Evolutionary conservation across 306 rosid genomes (phyloP), one percentile per base, ranked within the genome.

Genomic region (Trifolium pratense): DNA sequence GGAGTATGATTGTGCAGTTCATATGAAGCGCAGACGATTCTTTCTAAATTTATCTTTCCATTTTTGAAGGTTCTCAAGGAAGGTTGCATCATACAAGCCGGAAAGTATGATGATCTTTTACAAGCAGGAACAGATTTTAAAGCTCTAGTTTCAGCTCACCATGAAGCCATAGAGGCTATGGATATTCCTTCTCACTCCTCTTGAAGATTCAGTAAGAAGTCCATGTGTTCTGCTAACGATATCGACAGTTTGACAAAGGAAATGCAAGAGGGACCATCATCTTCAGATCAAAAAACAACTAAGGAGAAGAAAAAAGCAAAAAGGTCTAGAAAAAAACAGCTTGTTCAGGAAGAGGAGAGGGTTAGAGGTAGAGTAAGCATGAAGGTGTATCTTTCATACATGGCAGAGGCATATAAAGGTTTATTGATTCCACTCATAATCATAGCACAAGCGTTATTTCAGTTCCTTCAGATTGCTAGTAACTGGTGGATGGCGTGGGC

Each of bases 401-500:
- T 95, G 99, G 97, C 97, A 75, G 99, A 96, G 10, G 97, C 99
- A 67, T 95, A 95, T 81, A 95, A 87, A 81, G 99, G 99, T 42
- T 67, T 77, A 23, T 81, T 95, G 80, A 88, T 95, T 82, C 97
- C 99, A 11, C 96, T 83, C 68, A 95, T 95, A 77, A 88, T 95
- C 59, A 68, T 90, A 53, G 97, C 99, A 13, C 99, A 95, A 85
- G 36, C 85, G 58, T 70, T 88, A 31, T 95, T 95, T 88, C 99
- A 95, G 81, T 95, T 95, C 88, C 99, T 95, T 80, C 99, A 95
- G 86, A 95, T 95, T 82, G 97, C 99, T 71, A 91, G 99, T 73
- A 95, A 87, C 82, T 95, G 99, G 99, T 95, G 99, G 99, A 95
- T 95, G 99, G 99, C 99, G 37, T 95, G 97, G 99, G 99, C 99